These are phyloP conservation scores for Trypanosomatidae sp. DNA, from an alignment of 208 protist genomes.

Conservation along the genomic window DNA sequence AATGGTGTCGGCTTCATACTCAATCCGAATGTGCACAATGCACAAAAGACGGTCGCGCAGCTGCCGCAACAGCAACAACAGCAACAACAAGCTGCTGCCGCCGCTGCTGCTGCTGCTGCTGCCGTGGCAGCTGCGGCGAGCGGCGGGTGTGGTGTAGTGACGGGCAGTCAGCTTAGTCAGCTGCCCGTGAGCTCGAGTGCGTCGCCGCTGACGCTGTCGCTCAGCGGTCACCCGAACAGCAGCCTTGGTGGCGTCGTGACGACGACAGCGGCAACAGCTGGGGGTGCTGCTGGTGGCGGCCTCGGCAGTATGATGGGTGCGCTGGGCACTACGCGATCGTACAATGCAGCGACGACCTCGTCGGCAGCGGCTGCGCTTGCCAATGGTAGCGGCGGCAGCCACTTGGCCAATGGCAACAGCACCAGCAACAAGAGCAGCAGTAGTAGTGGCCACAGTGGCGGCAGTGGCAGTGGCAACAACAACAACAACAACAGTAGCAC, in stretches of 20 bases:
- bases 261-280: not conserved
- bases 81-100: too few species aligned
- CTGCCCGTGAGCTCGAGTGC: too few species aligned
- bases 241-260: not conserved
- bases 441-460: not conserved
- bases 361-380: too few species aligned
- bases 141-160: slow-evolving; percentile 4
- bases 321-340: too few species aligned
- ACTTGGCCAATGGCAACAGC: not conserved
- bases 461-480: too few species aligned
- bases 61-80: too few species aligned
- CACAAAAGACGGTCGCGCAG: slow-evolving; percentile 67
- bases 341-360: too few species aligned
- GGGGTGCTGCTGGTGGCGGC: not conserved
- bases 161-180: slow-evolving; percentile 6
- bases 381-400: not conserved
- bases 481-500: not conserved
- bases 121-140: slow-evolving; percentile 11
- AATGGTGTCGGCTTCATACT: slow-evolving; percentile 80
- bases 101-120: too few species aligned
- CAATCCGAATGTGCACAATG: slow-evolving; percentile 81
- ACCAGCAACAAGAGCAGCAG: not conserved
- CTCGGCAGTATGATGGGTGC: not conserved
- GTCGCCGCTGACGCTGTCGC: slow-evolving; percentile 27
- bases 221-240: slow-evolving; percentile 7